phyloP scores from a whole-genome alignment of 169 alveolate genomes.

The Sarcocystis neurona region DNA sequence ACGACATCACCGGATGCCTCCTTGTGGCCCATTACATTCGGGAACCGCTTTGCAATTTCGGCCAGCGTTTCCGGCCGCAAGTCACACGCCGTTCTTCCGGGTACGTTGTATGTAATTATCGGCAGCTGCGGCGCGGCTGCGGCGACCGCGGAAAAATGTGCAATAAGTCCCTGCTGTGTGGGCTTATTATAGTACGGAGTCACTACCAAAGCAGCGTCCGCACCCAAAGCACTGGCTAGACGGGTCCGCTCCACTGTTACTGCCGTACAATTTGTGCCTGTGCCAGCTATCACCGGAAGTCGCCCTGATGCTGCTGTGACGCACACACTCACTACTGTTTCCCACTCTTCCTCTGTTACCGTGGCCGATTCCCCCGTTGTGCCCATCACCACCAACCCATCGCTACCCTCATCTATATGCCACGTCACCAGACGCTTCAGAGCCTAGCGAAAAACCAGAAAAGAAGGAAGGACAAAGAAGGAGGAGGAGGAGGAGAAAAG shows the following conservation, averaged over 20 bases:
- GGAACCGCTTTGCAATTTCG: background rate
- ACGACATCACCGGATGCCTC: slow-evolving; percentile 12
- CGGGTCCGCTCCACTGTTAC: slow-evolving; percentile 3
- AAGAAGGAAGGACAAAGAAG: background rate
- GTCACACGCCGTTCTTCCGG: slow-evolving; percentile 21
- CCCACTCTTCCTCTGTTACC: background rate
- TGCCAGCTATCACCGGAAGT: slow-evolving; percentile 34
- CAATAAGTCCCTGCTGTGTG: background rate
- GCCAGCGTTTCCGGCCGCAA: slow-evolving; percentile 37
- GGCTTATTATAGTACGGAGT: slow-evolving; percentile 51
- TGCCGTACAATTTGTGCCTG: slow-evolving; percentile 37
- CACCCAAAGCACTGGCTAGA: slow-evolving; percentile 11
- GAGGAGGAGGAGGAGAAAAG: background rate
- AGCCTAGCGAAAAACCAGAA: background rate
- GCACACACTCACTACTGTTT: background rate
- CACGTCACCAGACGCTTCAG: slow-evolving; percentile 22
- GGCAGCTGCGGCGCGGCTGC: slow-evolving; percentile 38
- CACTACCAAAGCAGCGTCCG: slow-evolving; percentile 42
- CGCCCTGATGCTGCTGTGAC: slow-evolving; percentile 8
- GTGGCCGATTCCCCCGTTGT: slow-evolving; percentile 47
- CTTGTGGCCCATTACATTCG: slow-evolving; percentile 11
- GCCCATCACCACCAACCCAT: slow-evolving; percentile 11
- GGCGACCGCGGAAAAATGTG: slow-evolving; percentile 15
- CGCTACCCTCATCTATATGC: slow-evolving; percentile 43
- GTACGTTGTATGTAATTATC: slow-evolving; percentile 42